These are phyloP conservation scores for Penicillium macrosclerotiorum DNA, from an alignment of 495 filamentous ascomycete species.

Conservation along the genomic window DNA sequence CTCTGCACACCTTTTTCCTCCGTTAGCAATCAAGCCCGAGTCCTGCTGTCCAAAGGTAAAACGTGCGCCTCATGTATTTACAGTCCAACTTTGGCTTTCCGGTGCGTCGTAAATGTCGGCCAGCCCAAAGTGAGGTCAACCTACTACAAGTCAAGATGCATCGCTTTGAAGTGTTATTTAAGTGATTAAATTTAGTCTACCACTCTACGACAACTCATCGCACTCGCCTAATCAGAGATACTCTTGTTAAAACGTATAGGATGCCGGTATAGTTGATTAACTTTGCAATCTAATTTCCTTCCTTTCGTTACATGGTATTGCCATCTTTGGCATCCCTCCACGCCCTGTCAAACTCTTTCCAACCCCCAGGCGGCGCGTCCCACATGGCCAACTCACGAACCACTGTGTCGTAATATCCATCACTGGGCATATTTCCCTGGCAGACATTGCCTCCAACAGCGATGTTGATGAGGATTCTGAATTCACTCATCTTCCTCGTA, in stretches of 20 bases:
- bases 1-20: no score
- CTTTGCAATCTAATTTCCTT: slow-evolving; percentile 10
- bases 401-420: slow-evolving; percentile 27
- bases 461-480: slow-evolving; percentile 30
- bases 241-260: neutral
- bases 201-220: slow-evolving; percentile 5
- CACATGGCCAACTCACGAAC: slow-evolving; percentile 30
- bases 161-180: slow-evolving; percentile 1
- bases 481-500: slow-evolving; percentile 30
- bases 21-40: no score
- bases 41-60: no score
- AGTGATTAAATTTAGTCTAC: slow-evolving; percentile 2
- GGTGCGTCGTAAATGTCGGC: no score
- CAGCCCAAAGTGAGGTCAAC: slow-evolving; percentile 1
- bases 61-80: no score
- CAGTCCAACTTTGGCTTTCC: no score
- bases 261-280: slow-evolving; percentile 11
- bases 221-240: slow-evolving; percentile 9
- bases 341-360: slow-evolving; percentile 24
- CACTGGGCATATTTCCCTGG: slow-evolving; percentile 26
- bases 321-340: slow-evolving; percentile 25
- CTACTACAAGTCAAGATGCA: slow-evolving; percentile 7
- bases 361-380: slow-evolving; percentile 28
- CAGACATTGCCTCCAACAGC: slow-evolving; percentile 32
- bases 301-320: slow-evolving; percentile 25